Percentiles rank a stretch among this genome's conserved stretches.
Conservation (phyloP, 176 grass and related monocot species). For the Luzula sylvatica region DNA sequence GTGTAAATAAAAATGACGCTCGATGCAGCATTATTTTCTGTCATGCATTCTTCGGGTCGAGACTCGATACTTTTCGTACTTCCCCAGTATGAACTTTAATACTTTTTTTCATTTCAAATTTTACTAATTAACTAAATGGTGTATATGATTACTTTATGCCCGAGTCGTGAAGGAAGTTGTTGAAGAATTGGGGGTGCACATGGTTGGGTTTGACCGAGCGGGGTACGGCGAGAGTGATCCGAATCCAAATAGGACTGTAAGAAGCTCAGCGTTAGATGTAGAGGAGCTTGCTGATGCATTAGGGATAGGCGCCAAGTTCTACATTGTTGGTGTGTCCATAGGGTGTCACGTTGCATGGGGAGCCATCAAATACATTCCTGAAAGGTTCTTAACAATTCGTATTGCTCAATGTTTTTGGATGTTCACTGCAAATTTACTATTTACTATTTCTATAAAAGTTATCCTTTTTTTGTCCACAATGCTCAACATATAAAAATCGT, state of each 20-base stretch:
- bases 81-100: slow-evolving; percentile 29
- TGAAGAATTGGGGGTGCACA: slow-evolving; percentile 54
- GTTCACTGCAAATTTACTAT: no score
- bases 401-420: no score
- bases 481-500: no score
- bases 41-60: slow-evolving; percentile 58
- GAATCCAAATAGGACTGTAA: slow-evolving; percentile 33
- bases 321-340: slow-evolving; percentile 52
- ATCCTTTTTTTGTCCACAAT: no score
- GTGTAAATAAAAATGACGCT: slow-evolving; percentile 42
- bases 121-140: no score
- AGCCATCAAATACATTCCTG: slow-evolving; percentile 56
- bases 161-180: slow-evolving; percentile 38
- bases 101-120: no score
- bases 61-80: slow-evolving; percentile 42
- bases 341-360: slow-evolving; percentile 72
- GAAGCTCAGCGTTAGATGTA: slow-evolving; percentile 49
- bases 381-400: slow-evolving; percentile 24
- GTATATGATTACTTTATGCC: no score
- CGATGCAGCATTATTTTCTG: slow-evolving; percentile 54
- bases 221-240: slow-evolving; percentile 83
- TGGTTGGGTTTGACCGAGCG: slow-evolving; percentile 68
- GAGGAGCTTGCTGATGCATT: slow-evolving; percentile 65
- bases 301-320: slow-evolving; percentile 41
- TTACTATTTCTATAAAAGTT: no score